Evolutionary conservation across 2,329 filamentous ascomycete species (phyloP).

Genomic region (Alternaria sp.): DNA sequence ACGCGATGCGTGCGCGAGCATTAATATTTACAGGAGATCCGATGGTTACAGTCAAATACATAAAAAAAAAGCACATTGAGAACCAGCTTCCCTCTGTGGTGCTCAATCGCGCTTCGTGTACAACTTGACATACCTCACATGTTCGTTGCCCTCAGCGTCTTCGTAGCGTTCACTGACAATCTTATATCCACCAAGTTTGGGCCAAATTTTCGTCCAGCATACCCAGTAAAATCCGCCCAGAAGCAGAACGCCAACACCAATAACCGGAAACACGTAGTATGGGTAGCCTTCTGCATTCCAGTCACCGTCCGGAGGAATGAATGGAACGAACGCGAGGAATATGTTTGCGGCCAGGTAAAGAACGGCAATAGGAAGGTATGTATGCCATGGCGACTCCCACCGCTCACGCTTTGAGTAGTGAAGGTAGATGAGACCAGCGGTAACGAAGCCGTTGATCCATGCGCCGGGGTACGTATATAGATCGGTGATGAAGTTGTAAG

Average conservation of each 20-base stretch:
- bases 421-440: conserved; percentile 49
- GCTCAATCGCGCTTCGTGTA: conserved; percentile 36
- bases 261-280: conserved; percentile 57
- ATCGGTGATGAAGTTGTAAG: conserved; percentile 73
- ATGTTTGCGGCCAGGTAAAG: conserved; percentile 53
- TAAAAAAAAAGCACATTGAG: neutral
- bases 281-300: conserved; percentile 55
- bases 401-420: conserved; percentile 46
- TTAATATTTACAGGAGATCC: neutral
- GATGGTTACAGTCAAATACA: too few relatives aligned
- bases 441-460: conserved; percentile 51
- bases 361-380: conserved; percentile 46
- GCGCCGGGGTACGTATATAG: conserved; percentile 54
- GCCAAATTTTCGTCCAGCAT: conserved; percentile 33
- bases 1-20: neutral
- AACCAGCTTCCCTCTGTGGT: neutral
- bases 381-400: conserved; percentile 52
- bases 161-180: conserved; percentile 43
- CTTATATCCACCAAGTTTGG: conserved; percentile 43
- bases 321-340: conserved; percentile 56
- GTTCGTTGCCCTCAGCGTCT: conserved; percentile 41
- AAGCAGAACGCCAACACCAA: conserved; percentile 54
- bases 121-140: conserved; percentile 46
- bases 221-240: conserved; percentile 51
- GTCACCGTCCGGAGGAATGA: conserved; percentile 53